Percentiles rank a stretch among this genome's conserved stretches.
Evolutionary conservation across 208 protist species (phyloP).

Genomic region (Leishmania turanica): DNA sequence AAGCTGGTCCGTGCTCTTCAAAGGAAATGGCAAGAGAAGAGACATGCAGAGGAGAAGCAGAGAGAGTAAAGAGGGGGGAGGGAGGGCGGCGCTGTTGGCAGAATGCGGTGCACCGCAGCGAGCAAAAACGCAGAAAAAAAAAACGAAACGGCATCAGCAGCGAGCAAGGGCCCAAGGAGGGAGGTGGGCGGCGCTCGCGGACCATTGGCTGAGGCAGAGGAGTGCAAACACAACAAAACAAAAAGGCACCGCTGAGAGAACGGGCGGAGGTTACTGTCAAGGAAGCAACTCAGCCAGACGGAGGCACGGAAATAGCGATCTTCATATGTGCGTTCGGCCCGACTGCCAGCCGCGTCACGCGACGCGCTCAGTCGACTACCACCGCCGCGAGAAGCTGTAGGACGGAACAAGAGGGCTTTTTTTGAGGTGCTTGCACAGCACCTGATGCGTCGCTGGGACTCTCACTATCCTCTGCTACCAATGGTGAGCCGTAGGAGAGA

Average conservation of each 20-base stretch:
- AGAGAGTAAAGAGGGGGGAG: background rate
- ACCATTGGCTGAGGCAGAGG: no score
- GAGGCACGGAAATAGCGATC: background rate
- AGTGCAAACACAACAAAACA: background rate
- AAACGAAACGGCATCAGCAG: background rate
- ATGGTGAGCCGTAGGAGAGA: background rate
- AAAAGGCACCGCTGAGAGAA: background rate
- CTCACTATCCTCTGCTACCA: background rate
- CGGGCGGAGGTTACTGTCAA: background rate
- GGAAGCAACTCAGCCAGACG: background rate
- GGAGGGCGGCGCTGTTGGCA: background rate
- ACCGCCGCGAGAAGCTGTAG: background rate
- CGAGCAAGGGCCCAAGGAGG: background rate
- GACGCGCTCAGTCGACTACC: background rate
- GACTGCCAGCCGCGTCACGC: background rate
- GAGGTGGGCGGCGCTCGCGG: background rate
- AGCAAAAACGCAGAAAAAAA: background rate
- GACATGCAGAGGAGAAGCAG: background rate
- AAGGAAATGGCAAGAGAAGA: background rate
- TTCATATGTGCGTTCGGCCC: background rate
- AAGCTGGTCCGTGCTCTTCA: background rate
- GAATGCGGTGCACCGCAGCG: slow-evolving; percentile 1
- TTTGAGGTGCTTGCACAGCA: background rate
- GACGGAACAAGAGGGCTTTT: background rate
- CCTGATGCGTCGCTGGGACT: background rate